These are phyloP conservation scores for Hypsizygus ulmarius DNA, from an alignment of 1,284 basidiomycete species.

Conservation along the genomic window DNA sequence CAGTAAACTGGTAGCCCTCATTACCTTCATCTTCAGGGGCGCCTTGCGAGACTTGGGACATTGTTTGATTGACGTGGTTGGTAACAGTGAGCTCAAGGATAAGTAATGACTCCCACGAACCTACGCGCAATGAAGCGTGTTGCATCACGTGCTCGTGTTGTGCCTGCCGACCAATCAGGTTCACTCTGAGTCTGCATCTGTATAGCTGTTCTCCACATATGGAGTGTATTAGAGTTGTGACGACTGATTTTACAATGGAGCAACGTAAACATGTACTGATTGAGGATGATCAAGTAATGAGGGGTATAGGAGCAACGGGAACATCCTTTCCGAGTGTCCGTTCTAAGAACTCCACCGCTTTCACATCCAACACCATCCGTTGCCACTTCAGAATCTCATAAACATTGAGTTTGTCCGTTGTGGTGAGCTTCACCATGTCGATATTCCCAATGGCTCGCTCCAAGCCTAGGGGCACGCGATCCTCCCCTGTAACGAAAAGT, in stretches of 20 bases:
- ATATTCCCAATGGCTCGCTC: constrained; percentile 63
- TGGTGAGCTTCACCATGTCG: constrained; percentile 57
- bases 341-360: constrained; percentile 71
- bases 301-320: constrained; percentile 16
- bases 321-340: constrained; percentile 48
- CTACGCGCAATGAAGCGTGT: constrained; percentile 6
- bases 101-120: constrained; percentile 3
- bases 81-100: not conserved
- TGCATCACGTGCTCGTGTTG: constrained; percentile 30
- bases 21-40: constrained; percentile 50
- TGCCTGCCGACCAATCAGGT: no score
- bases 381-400: constrained; percentile 80
- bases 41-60: constrained; percentile 46
- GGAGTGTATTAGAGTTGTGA: not conserved
- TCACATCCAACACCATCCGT: constrained; percentile 65
- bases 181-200: no score
- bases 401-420: constrained; percentile 66
- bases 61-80: constrained; percentile 14
- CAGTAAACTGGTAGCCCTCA: constrained; percentile 62
- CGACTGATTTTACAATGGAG: not conserved
- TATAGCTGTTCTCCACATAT: constrained; percentile 2
- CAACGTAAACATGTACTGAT: not conserved
- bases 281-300: not conserved
- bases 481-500: constrained; percentile 67
- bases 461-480: constrained; percentile 53